These are phyloP conservation scores for Dacryopinax primogenitus DNA, from an alignment of 768 basidiomycete genomes.

Conservation along the genomic window DNA sequence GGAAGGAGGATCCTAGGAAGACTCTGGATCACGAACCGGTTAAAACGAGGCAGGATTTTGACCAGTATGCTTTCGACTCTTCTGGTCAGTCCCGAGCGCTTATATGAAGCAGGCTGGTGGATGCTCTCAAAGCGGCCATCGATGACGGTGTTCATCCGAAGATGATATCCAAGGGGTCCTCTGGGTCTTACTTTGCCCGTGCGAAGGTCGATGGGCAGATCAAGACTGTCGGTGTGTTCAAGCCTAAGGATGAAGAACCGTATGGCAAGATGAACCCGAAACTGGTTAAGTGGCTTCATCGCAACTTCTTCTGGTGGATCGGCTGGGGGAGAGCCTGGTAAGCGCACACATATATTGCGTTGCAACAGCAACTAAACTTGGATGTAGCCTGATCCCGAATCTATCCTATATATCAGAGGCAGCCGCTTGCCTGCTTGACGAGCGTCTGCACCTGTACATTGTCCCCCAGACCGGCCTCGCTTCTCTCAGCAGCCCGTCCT, in stretches of 20 bases:
- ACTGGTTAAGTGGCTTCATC: conserved; percentile 84
- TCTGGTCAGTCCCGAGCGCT: conserved; percentile 15
- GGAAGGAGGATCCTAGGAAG: conserved; percentile 38
- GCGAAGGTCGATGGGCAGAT: conserved; percentile 62
- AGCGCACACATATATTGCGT: background rate
- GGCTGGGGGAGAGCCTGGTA: conserved; percentile 69
- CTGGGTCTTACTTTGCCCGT: conserved; percentile 85
- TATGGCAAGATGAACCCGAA: conserved; percentile 83
- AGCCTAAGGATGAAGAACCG: conserved; percentile 66
- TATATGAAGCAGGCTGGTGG: conserved; percentile 36
- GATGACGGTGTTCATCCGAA: conserved; percentile 72
- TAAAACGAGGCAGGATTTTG: conserved; percentile 61
- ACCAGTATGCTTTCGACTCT: conserved; percentile 33
- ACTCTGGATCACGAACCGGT: conserved; percentile 70
- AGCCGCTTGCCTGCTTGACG: conserved; percentile 72
- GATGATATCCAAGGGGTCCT: conserved; percentile 81
- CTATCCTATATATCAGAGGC: conserved; percentile 86
- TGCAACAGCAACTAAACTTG: background rate
- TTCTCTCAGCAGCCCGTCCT: conserved; percentile 72
- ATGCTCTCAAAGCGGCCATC: conserved; percentile 57
- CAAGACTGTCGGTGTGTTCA: conserved; percentile 78
- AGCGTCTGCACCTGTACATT: conserved; percentile 57
- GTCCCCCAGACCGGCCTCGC: conserved; percentile 80
- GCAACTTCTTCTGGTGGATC: conserved; percentile 78
- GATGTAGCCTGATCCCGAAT: conserved; percentile 61